Base-by-base conservation (phyloP, 495 filamentous ascomycete species). In the Zalerion maritima region DNA sequence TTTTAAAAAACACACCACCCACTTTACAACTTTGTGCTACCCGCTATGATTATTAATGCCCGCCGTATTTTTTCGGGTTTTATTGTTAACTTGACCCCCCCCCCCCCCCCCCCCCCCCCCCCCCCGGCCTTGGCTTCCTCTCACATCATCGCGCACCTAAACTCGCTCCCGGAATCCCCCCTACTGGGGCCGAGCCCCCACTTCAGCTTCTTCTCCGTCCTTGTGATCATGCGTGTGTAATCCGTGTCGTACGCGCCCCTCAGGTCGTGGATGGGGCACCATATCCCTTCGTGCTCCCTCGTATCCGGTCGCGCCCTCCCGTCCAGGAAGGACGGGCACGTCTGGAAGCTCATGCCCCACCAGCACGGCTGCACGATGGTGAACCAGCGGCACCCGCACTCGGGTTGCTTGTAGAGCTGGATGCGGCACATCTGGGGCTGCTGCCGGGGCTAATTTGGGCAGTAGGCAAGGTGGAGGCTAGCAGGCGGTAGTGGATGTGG, bases 341-440 rank as follows among this genome's bases (percentile, higher is more conserved):
- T 47, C 26, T 24, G 28, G 39, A 64, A 60, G 19, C 54, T 50
- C 24, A 39, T 37, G 0, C 55, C 55, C 0, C 45, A 46, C 6
- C 15, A 39, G 43, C 60, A 64, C 6, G 53, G 46, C 6, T 16
- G 9, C 1, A 34, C 21, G 38, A 62, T 46, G 24, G 36, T 28
- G 21, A 48, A 43, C 58, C 56, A 64, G 34, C 43, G 43, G 45
- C 57, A 54, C 3, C 34, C 21, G 46, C 58, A 64, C 38, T 25
- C 20, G n/a, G 22, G 32, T 33, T 50, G 51, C 35, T 40, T 46
- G 43, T 45, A 52, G 43, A 46, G 50, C 21, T 44, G 41, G 22
- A 33, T 33, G n/a, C 14, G 7, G 38, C 47, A 55, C 49, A 55
- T 52, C 22, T 23, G n/a, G n/a, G n/a, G n/a, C n/a, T n/a, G n/a